These are phyloP conservation scores for Aspergillus novoparasiticus DNA, from an alignment of 2,329 filamentous ascomycete genomes.

Conservation along the genomic window DNA sequence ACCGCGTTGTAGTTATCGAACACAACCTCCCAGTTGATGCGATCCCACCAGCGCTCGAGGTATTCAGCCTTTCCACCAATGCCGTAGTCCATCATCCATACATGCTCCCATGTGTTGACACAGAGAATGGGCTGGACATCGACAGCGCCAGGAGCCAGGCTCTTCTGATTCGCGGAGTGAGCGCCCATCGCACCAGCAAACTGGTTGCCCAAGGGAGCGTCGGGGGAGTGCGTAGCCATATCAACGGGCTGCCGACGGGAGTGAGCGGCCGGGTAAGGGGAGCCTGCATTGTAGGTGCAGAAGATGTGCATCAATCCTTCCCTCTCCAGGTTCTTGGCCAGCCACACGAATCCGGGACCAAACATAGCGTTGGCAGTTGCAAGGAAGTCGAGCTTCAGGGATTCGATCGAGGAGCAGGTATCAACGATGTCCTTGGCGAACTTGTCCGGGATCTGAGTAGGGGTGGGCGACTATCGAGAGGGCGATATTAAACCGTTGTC, in stretches of 20 bases:
- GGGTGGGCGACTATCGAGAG: conserved; percentile 40
- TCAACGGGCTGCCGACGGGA: conserved; percentile 66
- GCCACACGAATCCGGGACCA: conserved; percentile 95
- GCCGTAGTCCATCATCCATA: conserved; percentile 83
- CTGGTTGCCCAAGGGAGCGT: conserved; percentile 37
- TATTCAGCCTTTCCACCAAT: conserved; percentile 74
- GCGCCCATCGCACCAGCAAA: conserved; percentile 40
- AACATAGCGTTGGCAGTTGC: conserved; percentile 88
- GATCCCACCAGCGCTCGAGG: conserved; percentile 82
- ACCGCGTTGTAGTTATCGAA: conserved; percentile 47
- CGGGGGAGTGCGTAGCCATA: conserved; percentile 46
- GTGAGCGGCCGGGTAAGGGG: conserved; percentile 82
- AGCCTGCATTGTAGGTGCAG: conserved; percentile 87
- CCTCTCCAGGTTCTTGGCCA: conserved; percentile 63
- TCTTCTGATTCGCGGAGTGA: conserved; percentile 37
- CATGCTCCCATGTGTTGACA: conserved; percentile 95
- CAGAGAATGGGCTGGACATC: conserved; percentile 78
- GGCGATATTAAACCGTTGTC: conserved; percentile 1
- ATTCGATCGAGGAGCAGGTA: conserved; percentile 81
- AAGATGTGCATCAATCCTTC: conserved; percentile 66
- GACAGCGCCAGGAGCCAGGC: conserved; percentile 43
- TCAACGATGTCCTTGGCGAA: conserved; percentile 64
- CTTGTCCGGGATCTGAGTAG: conserved; percentile 55
- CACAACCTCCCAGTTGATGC: conserved; percentile 82
- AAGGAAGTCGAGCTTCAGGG: conserved; percentile 77